phyloP scores from a whole-genome alignment of 2,329 filamentous ascomycete genomes.

The Lachnellula hyalina region DNA sequence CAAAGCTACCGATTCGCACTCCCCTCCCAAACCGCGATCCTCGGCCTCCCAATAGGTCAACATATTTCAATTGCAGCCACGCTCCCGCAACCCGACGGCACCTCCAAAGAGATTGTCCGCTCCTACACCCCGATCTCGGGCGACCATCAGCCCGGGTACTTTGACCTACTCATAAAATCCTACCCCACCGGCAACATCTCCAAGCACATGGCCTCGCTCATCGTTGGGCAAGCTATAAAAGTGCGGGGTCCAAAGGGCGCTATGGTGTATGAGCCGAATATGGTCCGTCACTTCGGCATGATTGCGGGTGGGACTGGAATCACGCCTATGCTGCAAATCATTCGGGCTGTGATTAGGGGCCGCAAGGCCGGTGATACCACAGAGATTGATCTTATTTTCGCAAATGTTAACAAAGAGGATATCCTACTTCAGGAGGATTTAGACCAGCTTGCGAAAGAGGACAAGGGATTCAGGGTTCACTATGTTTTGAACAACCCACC shows the following conservation, averaged over 20 bases:
- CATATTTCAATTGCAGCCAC: conserved; percentile 93
- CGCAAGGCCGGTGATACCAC: conserved; percentile 76
- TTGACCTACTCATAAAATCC: conserved; percentile 96
- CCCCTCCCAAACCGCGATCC: conserved; percentile 69
- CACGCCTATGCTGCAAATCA: conserved; percentile 95
- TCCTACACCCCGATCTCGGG: conserved; percentile 91
- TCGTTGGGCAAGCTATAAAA: conserved; percentile 81
- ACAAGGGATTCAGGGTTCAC: conserved; percentile 78
- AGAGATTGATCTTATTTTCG: conserved; percentile 90
- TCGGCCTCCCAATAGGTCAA: conserved; percentile 96
- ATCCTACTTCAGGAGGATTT: conserved; percentile 92
- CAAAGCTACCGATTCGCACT: conserved; percentile 85
- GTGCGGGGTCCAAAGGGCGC: conserved; percentile 93
- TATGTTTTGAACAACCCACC: conserved; percentile 97
- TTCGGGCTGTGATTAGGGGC: conserved; percentile 82
- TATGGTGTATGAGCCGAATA: conserved; percentile 95
- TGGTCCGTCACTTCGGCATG: conserved; percentile 96
- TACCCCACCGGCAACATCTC: conserved; percentile 98
- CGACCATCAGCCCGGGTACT: conserved; percentile 82
- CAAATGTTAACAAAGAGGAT: conserved; percentile 89
- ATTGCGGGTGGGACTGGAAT: conserved; percentile 96
- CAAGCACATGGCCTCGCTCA: conserved; percentile 79
- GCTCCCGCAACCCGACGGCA: conserved; percentile 60
- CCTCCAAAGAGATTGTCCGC: conserved; percentile 76
- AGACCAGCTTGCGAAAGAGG: conserved; percentile 70